Evolutionary conservation across 176 grass and related monocot species (phyloP).

Genomic region (Oryza meridionalis): DNA sequence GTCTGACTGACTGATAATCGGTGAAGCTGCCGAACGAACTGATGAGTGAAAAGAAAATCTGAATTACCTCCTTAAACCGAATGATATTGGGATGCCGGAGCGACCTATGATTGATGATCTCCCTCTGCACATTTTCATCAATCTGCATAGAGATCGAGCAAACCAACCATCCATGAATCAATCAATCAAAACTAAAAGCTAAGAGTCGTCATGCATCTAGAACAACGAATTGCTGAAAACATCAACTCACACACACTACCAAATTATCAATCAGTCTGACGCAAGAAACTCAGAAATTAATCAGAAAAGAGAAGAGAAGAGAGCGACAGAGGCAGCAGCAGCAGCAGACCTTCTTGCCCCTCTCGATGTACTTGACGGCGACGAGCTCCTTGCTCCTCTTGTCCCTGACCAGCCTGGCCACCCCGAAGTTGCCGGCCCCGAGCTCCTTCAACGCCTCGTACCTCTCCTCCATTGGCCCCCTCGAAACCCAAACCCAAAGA

Average conservation of each 20-base stretch:
- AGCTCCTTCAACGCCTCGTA: conserved; percentile 90
- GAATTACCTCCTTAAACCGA: conserved; percentile 85
- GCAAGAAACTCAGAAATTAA: conserved; percentile 24
- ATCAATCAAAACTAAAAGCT: not conserved
- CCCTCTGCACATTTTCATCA: conserved; percentile 95
- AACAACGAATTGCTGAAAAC: not conserved
- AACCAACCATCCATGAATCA: not conserved
- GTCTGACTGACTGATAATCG: not conserved
- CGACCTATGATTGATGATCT: conserved; percentile 94
- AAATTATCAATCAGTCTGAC: not conserved
- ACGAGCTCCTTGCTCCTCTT: conserved; percentile 83
- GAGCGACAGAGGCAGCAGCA: not conserved
- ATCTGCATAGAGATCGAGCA: conserved; percentile 61
- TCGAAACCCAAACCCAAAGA: not conserved
- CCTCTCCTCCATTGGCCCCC: conserved; percentile 68
- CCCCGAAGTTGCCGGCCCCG: conserved; percentile 87
- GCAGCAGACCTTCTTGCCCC: conserved; percentile 78
- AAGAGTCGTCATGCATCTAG: not conserved
- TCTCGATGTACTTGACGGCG: conserved; percentile 96
- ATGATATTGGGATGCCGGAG: conserved; percentile 90
- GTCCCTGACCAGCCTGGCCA: conserved; percentile 86
- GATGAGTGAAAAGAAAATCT: not conserved
- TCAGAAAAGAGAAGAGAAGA: not conserved
- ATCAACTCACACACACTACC: not conserved
- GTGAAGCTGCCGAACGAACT: not conserved